Evolutionary conservation across 768 basidiomycete genomes (phyloP), one percentile per base, ranked within the genome.

Genomic region (Suillus plorans): DNA sequence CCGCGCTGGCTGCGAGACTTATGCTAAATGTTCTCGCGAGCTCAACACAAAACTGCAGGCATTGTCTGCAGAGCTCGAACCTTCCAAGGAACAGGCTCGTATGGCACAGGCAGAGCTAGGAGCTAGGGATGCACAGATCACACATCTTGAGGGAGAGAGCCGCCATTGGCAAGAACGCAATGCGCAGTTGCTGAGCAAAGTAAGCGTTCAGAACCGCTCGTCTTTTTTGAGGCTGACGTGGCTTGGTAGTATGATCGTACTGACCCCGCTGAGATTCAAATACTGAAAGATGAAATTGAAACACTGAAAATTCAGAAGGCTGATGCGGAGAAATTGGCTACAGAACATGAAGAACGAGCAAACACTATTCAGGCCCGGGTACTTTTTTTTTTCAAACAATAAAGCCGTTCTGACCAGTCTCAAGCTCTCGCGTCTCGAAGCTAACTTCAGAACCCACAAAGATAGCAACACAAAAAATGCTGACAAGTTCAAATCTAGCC

Each of bases 91-190:
- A 71, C 82, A 93, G 72, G 82, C 86, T 1, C 86, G 85, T 34
- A n/a, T n/a, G n/a, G n/a, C n/a, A n/a, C n/a, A n/a, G n/a, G n/a
- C n/a, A n/a, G 73, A 95, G 70, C 76, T 93, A n/a, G 86, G 89
- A 57, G 85, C 90, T 1, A 83, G 85, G 53, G 85, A 85, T 64
- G 82, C 80, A 13, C 91, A 93, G 61, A 80, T 95, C 64, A 76
- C 78, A 42, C 86, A 88, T 7, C 80, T 95, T 16, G 90, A 94
- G 73, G 87, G 85, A 57, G 92, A 95, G 76, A 89, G 84, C 66
- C 85, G 84, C 37, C 85, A 85, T 64, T 95, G 94, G 92, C 92
- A 95, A 77, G 89, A 90, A 65, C 87, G 94, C 18, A 95, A 92
- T 70, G 73, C 84, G 28, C 91, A 95, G 62, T 78, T 96, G 28